Conservation (phyloP, 2,329 filamentous ascomycete species). For the Colletotrichum higginsianum region DNA sequence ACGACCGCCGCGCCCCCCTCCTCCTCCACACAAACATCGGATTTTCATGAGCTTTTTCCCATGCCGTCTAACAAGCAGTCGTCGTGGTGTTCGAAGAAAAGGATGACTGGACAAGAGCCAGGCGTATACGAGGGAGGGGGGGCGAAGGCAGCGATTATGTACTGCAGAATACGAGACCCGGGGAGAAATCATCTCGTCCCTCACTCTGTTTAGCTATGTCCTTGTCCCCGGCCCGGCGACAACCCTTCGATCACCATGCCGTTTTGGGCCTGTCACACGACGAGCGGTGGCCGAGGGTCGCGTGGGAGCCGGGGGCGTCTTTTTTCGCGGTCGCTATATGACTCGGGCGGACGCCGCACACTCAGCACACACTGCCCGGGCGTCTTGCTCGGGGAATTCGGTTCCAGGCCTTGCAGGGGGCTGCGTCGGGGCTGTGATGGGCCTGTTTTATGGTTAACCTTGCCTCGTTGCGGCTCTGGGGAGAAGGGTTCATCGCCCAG, state of each 20-base stretch:
- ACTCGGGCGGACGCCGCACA: background rate
- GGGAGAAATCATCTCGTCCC: background rate
- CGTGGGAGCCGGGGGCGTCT: background rate
- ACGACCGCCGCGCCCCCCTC: too few relatives aligned
- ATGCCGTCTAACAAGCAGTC: background rate
- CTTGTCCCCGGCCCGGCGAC: background rate
- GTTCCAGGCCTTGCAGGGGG: slow-evolving; percentile 7
- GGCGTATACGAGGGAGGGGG: background rate
- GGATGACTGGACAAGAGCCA: background rate
- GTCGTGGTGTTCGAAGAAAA: background rate
- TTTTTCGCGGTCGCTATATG: background rate
- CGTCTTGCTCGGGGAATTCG: background rate
- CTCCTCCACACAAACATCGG: slow-evolving; percentile 9
- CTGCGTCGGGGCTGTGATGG: background rate
- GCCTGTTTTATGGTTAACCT: slow-evolving; percentile 18
- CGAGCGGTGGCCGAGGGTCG: slow-evolving; percentile 27
- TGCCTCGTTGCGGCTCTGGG: background rate
- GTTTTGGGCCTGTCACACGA: slow-evolving; percentile 20
- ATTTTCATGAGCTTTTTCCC: background rate
- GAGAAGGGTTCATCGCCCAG: background rate
- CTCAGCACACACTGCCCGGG: background rate
- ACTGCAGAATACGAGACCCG: slow-evolving; percentile 25
- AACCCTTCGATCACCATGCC: slow-evolving; percentile 1
- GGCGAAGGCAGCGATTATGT: slow-evolving; percentile 32
- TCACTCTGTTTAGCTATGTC: background rate